A percentile compares a stretch with the other conserved stretches of the same genome.
phyloP scores from a whole-genome alignment of 768 basidiomycete species.

The Boletus patriciae region DNA sequence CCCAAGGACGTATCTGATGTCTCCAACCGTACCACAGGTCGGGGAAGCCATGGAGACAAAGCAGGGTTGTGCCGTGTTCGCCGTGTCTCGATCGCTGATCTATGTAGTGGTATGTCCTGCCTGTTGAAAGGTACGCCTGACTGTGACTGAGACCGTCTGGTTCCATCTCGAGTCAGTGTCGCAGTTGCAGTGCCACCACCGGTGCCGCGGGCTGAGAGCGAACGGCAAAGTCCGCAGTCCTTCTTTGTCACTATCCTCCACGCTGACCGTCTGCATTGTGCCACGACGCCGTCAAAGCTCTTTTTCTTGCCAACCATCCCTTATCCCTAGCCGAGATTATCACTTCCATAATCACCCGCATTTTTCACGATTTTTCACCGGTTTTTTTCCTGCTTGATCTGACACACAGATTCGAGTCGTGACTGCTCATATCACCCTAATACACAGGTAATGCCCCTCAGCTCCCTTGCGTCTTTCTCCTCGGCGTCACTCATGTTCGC shows the following conservation, averaged over 20 bases:
- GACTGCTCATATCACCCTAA: constrained; percentile 30
- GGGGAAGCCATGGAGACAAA: constrained; percentile 83
- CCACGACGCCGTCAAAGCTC: constrained; percentile 7
- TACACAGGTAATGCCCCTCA: constrained; percentile 37
- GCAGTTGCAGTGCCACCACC: constrained; percentile 20
- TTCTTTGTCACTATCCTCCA: constrained; percentile 32
- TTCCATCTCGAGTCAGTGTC: constrained; percentile 7
- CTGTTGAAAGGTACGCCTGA: constrained; percentile 52
- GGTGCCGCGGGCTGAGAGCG: constrained; percentile 25
- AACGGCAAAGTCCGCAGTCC: constrained; percentile 31
- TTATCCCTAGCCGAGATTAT: constrained; percentile 21
- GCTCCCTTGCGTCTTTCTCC: constrained; percentile 20
- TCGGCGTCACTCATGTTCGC: constrained; percentile 16
- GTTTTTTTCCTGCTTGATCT: constrained; percentile 28
- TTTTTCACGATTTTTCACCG: constrained; percentile 22
- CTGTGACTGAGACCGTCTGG: constrained; percentile 39
- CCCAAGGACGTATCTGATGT: constrained; percentile 72
- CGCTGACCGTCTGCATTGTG: constrained; percentile 17
- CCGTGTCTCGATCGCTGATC: constrained; percentile 58
- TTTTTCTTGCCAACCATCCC: constrained; percentile 1
- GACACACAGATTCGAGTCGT: constrained; percentile 21
- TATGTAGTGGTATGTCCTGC: constrained; percentile 67
- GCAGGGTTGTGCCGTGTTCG: constrained; percentile 45
- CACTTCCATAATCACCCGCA: not conserved
- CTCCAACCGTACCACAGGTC: constrained; percentile 76